phyloP scores from a whole-genome alignment of 768 basidiomycete species.

The Mycena albidolilacea region DNA sequence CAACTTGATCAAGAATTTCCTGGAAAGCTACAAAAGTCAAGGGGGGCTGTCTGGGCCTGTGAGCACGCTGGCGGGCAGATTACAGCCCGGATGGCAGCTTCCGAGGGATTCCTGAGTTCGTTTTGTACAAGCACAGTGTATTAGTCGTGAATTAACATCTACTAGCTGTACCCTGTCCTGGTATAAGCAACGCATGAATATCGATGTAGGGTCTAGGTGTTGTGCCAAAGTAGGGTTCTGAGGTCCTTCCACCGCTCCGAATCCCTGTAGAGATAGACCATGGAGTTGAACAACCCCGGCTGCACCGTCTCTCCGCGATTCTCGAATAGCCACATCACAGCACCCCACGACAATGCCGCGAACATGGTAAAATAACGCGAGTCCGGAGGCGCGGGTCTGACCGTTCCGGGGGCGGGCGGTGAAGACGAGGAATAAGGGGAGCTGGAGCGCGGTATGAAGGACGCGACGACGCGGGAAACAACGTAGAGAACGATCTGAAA shows the following conservation, averaged over 20 bases:
- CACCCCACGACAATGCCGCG: conserved; percentile 92
- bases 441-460: conserved; percentile 87
- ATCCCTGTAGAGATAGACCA: conserved; percentile 96
- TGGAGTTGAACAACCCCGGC: conserved; percentile 96
- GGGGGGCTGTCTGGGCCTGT: conserved; percentile 93
- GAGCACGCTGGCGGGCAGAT: conserved; percentile 87
- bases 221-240: conserved; percentile 92
- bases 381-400: conserved; percentile 87
- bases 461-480: conserved; percentile 90
- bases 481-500: conserved; percentile 96
- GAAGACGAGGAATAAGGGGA: conserved; percentile 65
- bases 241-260: conserved; percentile 89
- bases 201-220: conserved; percentile 46
- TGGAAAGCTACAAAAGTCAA: conserved; percentile 97
- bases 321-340: conserved; percentile 97
- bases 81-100: conserved; percentile 82
- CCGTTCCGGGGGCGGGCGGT: conserved; percentile 53
- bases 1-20: conserved; percentile 94
- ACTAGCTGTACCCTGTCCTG: conserved; percentile 12
- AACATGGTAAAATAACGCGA: conserved; percentile 88
- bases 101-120: conserved; percentile 69
- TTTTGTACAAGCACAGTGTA: conserved; percentile 17
- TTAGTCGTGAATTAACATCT: conserved; percentile 27
- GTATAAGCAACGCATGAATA: background rate
- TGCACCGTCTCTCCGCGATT: conserved; percentile 92